Conservation (phyloP, 768 basidiomycete species). For the Piloderma croceum region DNA sequence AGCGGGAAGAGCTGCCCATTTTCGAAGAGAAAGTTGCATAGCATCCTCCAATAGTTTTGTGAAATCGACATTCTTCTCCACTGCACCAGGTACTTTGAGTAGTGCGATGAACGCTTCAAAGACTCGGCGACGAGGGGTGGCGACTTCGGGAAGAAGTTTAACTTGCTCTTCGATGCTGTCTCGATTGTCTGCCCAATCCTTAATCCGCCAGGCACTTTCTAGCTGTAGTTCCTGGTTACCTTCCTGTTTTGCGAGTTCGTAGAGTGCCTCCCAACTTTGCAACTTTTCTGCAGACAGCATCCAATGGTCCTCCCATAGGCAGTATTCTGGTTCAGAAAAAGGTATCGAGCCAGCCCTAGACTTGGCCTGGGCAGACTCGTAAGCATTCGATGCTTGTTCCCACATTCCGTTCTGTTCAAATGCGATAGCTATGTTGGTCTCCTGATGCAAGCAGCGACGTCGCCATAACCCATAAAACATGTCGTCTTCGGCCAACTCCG, state of each 20-base stretch:
- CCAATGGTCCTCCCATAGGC: conserved; percentile 99
- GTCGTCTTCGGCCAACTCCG: conserved; percentile 94
- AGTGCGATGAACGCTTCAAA: conserved; percentile 94
- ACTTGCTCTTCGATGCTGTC: conserved; percentile 80
- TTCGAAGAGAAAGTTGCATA: conserved; percentile 92
- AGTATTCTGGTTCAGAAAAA: conserved; percentile 93
- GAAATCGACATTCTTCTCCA: conserved; percentile 86
- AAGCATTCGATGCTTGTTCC: conserved; percentile 83
- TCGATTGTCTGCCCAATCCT: conserved; percentile 83
- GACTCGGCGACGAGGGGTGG: conserved; percentile 94
- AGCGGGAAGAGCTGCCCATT: conserved; percentile 88
- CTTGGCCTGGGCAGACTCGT: conserved; percentile 86
- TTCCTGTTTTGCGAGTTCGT: conserved; percentile 85
- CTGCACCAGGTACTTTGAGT: conserved; percentile 72
- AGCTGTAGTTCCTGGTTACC: conserved; percentile 87
- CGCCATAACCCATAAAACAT: conserved; percentile 97
- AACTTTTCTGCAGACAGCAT: conserved; percentile 91
- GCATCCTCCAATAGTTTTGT: conserved; percentile 87
- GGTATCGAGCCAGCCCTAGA: conserved; percentile 76
- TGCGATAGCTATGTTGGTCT: conserved; percentile 83
- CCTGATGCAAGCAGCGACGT: conserved; percentile 77
- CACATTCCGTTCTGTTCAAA: conserved; percentile 98
- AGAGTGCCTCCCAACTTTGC: conserved; percentile 94
- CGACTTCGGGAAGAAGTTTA: conserved; percentile 71
- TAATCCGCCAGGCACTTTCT: conserved; percentile 92